These are phyloP conservation scores for Nothophytophthora sp. DNA, from an alignment of 352 stramenopile species.

Conservation along the genomic window DNA sequence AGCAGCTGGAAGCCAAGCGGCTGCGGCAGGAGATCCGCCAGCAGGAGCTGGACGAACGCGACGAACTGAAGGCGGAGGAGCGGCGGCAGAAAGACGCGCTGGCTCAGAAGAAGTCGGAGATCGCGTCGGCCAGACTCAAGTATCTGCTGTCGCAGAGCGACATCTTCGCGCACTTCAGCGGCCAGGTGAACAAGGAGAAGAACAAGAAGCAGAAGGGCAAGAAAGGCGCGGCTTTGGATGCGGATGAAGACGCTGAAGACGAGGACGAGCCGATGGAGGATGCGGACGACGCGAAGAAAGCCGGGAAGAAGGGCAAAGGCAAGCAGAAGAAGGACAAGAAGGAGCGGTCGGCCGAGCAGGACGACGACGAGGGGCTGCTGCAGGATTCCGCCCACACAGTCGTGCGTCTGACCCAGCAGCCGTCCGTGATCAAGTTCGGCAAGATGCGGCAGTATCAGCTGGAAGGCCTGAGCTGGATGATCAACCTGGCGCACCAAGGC, in stretches of 20 bases:
- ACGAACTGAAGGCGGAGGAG: slow-evolving; percentile 78
- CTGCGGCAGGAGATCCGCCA: slow-evolving; percentile 75
- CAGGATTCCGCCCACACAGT: slow-evolving; percentile 69
- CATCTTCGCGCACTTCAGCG: slow-evolving; percentile 98
- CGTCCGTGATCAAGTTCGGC: slow-evolving; percentile 92
- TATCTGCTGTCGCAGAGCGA: slow-evolving; percentile 97
- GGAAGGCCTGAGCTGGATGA: slow-evolving; percentile 98
- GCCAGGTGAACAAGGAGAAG: slow-evolving; percentile 77
- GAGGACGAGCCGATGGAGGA: slow-evolving; percentile 53
- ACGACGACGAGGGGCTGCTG: slow-evolving; percentile 78
- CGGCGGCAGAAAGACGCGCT: slow-evolving; percentile 80
- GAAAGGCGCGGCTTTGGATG: slow-evolving; percentile 23
- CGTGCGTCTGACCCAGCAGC: slow-evolving; percentile 91
- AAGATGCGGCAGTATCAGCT: slow-evolving; percentile 99
- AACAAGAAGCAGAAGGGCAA: slow-evolving; percentile 49
- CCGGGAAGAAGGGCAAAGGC: slow-evolving; percentile 47
- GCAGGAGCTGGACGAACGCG: slow-evolving; percentile 64
- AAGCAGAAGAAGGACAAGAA: slow-evolving; percentile 79
- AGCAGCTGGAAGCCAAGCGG: slow-evolving; percentile 70
- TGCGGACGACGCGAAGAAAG: no score
- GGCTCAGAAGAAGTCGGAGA: slow-evolving; percentile 75
- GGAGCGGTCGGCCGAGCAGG: slow-evolving; percentile 84
- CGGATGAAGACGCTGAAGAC: slow-evolving; percentile 69
- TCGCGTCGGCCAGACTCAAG: slow-evolving; percentile 85
- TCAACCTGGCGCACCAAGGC: slow-evolving; percentile 98